phyloP scores from a whole-genome alignment of 139 green algal genomes.

The Asterochloris sp. region DNA sequence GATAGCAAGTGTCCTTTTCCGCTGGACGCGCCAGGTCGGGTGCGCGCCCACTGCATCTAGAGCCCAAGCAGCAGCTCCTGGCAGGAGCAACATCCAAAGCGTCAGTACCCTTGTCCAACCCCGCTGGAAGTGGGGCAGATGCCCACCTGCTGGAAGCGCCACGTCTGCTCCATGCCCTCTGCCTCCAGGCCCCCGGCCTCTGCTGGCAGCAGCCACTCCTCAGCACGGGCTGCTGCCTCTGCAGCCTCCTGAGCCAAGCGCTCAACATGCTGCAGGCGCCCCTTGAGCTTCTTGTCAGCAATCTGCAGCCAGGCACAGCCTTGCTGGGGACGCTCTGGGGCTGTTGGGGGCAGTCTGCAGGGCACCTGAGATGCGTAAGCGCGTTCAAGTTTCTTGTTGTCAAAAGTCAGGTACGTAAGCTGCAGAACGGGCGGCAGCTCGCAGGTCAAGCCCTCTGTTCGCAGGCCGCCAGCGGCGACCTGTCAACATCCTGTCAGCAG shows the following conservation, averaged over 20 bases:
- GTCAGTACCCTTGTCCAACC: no score
- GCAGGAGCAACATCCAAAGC: no score
- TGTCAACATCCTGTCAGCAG: no score
- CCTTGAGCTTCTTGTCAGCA: constrained; percentile 86
- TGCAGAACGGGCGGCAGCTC: no score
- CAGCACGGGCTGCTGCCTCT: constrained; percentile 42
- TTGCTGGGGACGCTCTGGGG: no score
- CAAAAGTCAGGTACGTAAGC: no score
- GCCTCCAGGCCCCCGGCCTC: constrained; percentile 79
- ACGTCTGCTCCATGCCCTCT: constrained; percentile 90
- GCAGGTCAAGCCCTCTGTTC: no score
- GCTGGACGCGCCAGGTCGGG: no score
- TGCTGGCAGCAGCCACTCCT: constrained; percentile 84
- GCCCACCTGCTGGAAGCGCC: constrained; percentile 72
- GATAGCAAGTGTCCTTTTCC: no score
- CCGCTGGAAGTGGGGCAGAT: not conserved
- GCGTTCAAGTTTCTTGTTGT: not conserved
- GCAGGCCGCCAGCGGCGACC: no score
- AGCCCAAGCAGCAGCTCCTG: no score
- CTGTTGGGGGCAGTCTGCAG: not conserved
- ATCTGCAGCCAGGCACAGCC: constrained; percentile 21
- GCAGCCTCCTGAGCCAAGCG: constrained; percentile 56
- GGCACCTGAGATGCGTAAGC: not conserved
- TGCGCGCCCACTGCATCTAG: no score
- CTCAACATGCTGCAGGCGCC: constrained; percentile 61